These are phyloP conservation scores for Licmophora abbreviata DNA, from an alignment of 108 stramenopile species.

Conservation along the genomic window DNA sequence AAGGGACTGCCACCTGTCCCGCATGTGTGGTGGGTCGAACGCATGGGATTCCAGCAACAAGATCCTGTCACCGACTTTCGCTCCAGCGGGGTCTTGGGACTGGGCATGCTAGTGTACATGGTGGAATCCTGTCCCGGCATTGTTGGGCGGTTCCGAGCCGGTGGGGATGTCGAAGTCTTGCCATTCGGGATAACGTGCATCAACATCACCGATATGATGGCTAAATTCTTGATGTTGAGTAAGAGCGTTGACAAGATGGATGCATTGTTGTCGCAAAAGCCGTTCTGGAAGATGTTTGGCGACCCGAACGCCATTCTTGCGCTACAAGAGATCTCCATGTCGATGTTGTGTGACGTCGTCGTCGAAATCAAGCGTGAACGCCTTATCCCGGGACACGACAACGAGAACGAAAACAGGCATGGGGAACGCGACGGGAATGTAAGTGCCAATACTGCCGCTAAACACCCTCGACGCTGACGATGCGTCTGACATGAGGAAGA, in stretches of 20 bases:
- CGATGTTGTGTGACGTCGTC: conserved; percentile 69
- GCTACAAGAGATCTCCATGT: conserved; percentile 68
- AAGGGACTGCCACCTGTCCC: conserved; percentile 72
- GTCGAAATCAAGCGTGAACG: conserved; percentile 44
- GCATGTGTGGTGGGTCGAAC: conserved; percentile 67
- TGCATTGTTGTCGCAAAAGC: conserved; percentile 71
- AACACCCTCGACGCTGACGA: no score
- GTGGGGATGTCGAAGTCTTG: conserved; percentile 60
- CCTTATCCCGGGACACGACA: conserved; percentile 12
- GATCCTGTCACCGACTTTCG: conserved; percentile 88
- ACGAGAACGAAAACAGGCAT: conserved; percentile 12
- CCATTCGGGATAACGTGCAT: conserved; percentile 86
- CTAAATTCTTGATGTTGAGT: conserved; percentile 74
- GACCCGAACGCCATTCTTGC: conserved; percentile 78
- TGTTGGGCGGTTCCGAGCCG: conserved; percentile 27
- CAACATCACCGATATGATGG: conserved; percentile 83
- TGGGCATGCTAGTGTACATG: conserved; percentile 78
- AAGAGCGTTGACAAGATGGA: conserved; percentile 82
- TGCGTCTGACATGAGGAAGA: no score
- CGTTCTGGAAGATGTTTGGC: conserved; percentile 87
- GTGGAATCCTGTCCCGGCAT: conserved; percentile 25
- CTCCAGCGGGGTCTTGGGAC: conserved; percentile 70
- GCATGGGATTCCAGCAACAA: conserved; percentile 78
- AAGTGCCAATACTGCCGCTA: no score
- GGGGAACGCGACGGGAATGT: conserved; percentile 5